Percentiles rank a stretch among this genome's conserved stretches.
These are phyloP conservation scores for Oenanthe sinensis DNA, from an alignment of 129 eudicot species.

Conservation along the genomic window DNA sequence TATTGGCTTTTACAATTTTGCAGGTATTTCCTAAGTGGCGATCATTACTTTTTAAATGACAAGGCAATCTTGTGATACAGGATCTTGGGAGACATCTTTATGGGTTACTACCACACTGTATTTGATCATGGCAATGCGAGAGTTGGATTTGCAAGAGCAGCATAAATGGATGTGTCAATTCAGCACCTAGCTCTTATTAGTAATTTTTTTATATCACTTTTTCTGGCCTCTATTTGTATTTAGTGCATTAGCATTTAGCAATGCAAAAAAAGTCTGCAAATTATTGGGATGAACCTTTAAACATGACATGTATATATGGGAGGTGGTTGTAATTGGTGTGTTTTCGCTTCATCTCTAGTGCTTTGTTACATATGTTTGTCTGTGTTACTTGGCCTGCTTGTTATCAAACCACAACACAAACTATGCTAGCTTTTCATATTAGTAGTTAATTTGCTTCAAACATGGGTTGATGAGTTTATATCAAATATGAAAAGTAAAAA, in stretches of 20 bases:
- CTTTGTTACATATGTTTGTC: background rate
- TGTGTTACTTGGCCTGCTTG: background rate
- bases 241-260: background rate
- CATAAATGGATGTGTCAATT: constrained; percentile 9
- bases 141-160: constrained; percentile 77
- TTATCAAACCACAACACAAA: background rate
- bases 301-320: background rate
- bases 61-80: constrained; percentile 23
- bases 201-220: background rate
- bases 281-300: background rate
- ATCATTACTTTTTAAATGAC: background rate
- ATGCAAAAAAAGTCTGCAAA: background rate
- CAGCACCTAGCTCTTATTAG: background rate
- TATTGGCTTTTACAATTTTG: background rate
- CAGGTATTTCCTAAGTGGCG: background rate
- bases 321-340: background rate
- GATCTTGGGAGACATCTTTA: constrained; percentile 86
- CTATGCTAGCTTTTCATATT: background rate
- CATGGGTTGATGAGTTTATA: background rate
- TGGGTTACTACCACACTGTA: constrained; percentile 81
- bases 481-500: background rate
- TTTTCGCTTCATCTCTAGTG: background rate
- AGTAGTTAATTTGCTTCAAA: background rate
- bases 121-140: constrained; percentile 61
- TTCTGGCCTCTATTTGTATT: background rate